phyloP scores from a whole-genome alignment of 495 filamentous ascomycete species.

The Rhypophila decipiens region DNA sequence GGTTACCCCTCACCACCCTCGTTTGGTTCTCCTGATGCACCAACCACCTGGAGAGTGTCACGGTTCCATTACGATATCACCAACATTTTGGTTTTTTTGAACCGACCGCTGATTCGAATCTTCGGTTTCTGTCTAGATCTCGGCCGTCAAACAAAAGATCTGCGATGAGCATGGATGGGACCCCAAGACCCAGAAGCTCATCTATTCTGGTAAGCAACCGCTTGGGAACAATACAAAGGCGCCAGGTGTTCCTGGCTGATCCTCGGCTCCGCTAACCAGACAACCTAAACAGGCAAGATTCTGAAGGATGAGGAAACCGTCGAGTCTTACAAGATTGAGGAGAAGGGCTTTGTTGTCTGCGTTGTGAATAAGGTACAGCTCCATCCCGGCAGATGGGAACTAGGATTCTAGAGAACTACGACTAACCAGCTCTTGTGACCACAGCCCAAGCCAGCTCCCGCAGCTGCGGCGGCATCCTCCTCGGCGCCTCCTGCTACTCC shows the following conservation, averaged over 20 bases:
- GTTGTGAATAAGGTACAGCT: constrained; percentile 88
- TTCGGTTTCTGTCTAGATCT: constrained; percentile 54
- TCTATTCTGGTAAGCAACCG: constrained; percentile 77
- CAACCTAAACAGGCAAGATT: constrained; percentile 71
- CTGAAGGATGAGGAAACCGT: constrained; percentile 94
- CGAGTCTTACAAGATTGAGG: constrained; percentile 93
- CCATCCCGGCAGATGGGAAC: background rate
- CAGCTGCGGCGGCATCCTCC: constrained; percentile 49
- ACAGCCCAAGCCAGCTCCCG: constrained; percentile 50
- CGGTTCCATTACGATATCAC: background rate
- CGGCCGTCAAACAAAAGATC: constrained; percentile 85
- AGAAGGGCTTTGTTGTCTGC: constrained; percentile 98
- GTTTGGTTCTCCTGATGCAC: constrained; percentile 2
- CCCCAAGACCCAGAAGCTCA: constrained; percentile 79
- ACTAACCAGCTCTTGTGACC: constrained; percentile 1
- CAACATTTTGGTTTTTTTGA: background rate
- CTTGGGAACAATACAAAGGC: background rate
- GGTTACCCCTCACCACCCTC: constrained; percentile 32
- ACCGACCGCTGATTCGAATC: no score
- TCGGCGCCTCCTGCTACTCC: constrained; percentile 61
- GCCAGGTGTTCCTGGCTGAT: background rate
- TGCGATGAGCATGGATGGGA: constrained; percentile 87
- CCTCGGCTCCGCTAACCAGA: background rate
- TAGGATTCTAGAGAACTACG: background rate
- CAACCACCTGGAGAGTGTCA: constrained; percentile 2